These are phyloP conservation scores for Lachancea meyersii DNA, from an alignment of 805 yeast species.

Conservation along the genomic window DNA sequence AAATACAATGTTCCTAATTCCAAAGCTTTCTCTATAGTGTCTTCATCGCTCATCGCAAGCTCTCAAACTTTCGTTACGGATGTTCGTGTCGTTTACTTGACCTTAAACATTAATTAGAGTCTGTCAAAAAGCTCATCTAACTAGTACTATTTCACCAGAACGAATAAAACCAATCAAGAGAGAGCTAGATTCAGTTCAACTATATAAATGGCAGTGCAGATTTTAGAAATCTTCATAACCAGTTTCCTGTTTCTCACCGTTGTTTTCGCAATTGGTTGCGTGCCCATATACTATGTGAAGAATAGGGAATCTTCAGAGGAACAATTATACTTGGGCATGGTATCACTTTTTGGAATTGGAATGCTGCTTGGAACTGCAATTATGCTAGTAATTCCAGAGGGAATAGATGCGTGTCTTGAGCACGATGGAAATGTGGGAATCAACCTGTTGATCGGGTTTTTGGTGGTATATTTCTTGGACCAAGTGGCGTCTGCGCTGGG, in stretches of 20 bases:
- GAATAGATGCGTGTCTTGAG: conserved; percentile 38
- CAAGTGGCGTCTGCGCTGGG: conserved; percentile 20
- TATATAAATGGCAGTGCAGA: conserved; percentile 2
- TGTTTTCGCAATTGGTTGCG: conserved; percentile 27
- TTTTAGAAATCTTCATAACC: conserved; percentile 9
- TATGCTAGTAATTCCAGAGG: conserved; percentile 54
- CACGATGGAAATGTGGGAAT: conserved; percentile 39
- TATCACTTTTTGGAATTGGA: conserved; percentile 50
- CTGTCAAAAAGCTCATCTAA: too few species aligned
- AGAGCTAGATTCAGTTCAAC: too few species aligned
- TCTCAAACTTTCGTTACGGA: too few species aligned
- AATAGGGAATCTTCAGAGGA: conserved; percentile 9
- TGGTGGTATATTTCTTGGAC: conserved; percentile 43
- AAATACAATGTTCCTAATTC: conserved; percentile 26
- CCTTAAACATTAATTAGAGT: too few species aligned
- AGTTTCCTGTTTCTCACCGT: conserved; percentile 19
- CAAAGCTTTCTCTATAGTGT: conserved; percentile 25
- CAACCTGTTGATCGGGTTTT: conserved; percentile 44
- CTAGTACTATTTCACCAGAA: too few species aligned
- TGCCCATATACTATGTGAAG: conserved; percentile 23
- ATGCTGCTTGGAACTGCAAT: conserved; percentile 49
- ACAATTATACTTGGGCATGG: conserved; percentile 27
- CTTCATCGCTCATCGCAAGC: conserved; percentile 10
- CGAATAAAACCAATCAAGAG: too few species aligned
- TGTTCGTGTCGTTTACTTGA: neutral